phyloP scores from a whole-genome alignment of 1,284 basidiomycete genomes.

The Cryptococcus depauperatus region DNA sequence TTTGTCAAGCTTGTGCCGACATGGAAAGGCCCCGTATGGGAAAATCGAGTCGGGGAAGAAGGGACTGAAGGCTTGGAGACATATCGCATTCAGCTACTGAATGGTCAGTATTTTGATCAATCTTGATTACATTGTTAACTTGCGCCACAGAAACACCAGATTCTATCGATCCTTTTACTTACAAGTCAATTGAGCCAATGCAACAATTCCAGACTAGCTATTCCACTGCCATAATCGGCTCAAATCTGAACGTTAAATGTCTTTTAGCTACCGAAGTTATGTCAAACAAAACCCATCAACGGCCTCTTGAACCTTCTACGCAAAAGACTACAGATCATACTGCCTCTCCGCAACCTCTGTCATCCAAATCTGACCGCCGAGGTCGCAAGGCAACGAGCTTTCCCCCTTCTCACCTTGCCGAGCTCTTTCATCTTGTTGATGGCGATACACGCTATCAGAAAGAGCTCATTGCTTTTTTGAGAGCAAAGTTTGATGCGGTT shows the following conservation, averaged over 20 bases:
- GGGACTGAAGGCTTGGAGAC: conserved; percentile 28
- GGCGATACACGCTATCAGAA: conserved; percentile 32
- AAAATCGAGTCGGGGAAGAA: conserved; percentile 30
- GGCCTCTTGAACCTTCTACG: conserved; percentile 1
- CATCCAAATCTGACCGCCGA: conserved; percentile 6
- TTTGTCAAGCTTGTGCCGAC: conserved; percentile 40
- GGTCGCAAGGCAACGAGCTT: conserved; percentile 37
- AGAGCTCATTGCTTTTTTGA: conserved; percentile 34
- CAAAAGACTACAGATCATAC: no score
- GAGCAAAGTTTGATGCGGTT: conserved; percentile 29
- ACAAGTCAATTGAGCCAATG: conserved; percentile 20
- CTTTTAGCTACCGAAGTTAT: conserved; percentile 22
- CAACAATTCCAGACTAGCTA: conserved; percentile 28
- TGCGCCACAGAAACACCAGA: conserved; percentile 33
- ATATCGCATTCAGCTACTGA: conserved; percentile 41
- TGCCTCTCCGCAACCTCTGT: neutral
- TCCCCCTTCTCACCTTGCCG: conserved; percentile 28
- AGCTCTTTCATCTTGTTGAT: conserved; percentile 33
- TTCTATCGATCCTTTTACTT: conserved; percentile 41
- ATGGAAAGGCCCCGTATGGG: conserved; percentile 42
- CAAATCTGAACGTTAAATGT: conserved; percentile 22
- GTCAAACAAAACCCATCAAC: conserved; percentile 1
- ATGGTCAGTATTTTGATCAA: conserved; percentile 24
- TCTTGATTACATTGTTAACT: neutral
- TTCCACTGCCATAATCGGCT: conserved; percentile 26